Evolutionary conservation across 352 stramenopile genomes (phyloP), one percentile per base, ranked within the genome.

Genomic region (Stramenopiles sp.): DNA sequence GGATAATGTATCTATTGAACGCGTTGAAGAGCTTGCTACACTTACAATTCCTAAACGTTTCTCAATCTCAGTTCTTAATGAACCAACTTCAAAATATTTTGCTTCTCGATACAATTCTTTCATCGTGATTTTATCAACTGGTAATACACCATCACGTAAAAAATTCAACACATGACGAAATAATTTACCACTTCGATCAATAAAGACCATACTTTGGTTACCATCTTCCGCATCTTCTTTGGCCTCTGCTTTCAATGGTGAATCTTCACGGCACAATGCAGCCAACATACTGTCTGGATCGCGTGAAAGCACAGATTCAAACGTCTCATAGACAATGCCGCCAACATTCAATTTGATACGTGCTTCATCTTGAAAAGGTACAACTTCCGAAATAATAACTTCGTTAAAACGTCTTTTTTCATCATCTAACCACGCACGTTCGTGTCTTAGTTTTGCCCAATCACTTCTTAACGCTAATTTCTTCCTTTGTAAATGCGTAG

Each of bases 111-210:
- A 85, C 4, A 85, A 63, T 79, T 82, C 63, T 0, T 78, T 32
- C 1, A 73, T n/a, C 53, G 73, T 84, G 73, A 76, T 77, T 76
- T 74, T 84, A 32, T 78, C 81, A 13, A 7, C 43, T 30, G 83
- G 83, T 30, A 86, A 80, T 0, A 86, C 78, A 31, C 84, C 85
- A 32, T 88, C 82, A 0, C 85, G 78, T 53, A 88, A 80, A 74
- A 88, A 88, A 38, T 83, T 83, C 32, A 88, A 76, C 30, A 88
- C 78, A 43, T 86, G 82, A 0, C 85, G 79, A 82, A 88, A 88
- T 30, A 82, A 43, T 81, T 83, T 86, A 83, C 85, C 87, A 76
- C 88, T 85, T 43, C 84, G 78, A 79, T 88, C 85, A 53, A 88
- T 77, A 63, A 86, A 83, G n/a, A 84, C 78, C n/a, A 81, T 69